Base-by-base conservation (phyloP, 805 yeast genomes). In the Metschnikowia cerradonensis region DNA sequence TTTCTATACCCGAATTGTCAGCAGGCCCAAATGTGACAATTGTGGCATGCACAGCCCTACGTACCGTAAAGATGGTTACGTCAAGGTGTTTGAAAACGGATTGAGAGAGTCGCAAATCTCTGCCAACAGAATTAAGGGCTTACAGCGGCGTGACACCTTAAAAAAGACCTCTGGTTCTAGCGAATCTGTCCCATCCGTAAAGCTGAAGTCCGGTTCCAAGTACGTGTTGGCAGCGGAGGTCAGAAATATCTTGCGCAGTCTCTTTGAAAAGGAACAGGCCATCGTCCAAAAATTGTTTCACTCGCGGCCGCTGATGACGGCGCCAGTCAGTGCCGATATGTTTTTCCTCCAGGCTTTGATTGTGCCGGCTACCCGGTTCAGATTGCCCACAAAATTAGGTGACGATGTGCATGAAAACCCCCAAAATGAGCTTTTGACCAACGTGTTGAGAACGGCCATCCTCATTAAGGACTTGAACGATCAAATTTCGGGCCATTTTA, bases 331-430 rank as follows among this genome's bases (percentile, higher is more conserved):
- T 39, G 86, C 96, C 17, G 97, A 92, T 63, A 79, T 89, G 77
- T 94, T 95, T 68, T 95, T 94, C 75, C 78, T 90, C 60, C 91
- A 89, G 59, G 84, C 90, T 4, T 73, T 94, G 52, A 85, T 90
- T 38, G 98, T 95, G 37, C 99, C 99, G 35, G 91, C 99, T 46
- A 95, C 98, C 2, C 80, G 98, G 68, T 94, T 94, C 77, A 82
- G 99, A 68, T 78, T 91, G 59, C 99, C 99, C n/a, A 86, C 96
- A 14, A 91, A 91, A 68, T 76, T 94, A 52, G 99, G 99, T 50
- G 99, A 94, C 50, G 97, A 90, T 67, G 81, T 92, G 53, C 98
- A 94, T 68, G 97, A 94, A 71, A 91, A 90, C 67, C 74, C 94
- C 44, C 96, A 90, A 72, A 95, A 94, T 68, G 96, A 91, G 71